These are phyloP conservation scores for Leccinum insolens DNA, from an alignment of 1,284 basidiomycete species.

Conservation along the genomic window DNA sequence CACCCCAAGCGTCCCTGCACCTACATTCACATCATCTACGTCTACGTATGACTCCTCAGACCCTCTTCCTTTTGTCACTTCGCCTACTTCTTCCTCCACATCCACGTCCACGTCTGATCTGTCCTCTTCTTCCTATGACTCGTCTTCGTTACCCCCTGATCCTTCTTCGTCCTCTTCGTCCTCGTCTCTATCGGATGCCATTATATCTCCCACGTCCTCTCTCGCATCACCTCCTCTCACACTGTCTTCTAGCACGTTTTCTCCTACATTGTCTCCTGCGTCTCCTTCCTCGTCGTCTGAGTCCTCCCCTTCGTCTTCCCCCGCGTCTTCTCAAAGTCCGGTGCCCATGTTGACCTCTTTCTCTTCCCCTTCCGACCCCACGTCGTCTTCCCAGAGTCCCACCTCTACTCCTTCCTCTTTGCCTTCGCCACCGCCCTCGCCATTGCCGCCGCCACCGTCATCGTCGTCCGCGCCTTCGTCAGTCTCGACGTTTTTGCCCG, in stretches of 20 bases:
- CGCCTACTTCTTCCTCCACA: neutral
- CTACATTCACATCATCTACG: neutral
- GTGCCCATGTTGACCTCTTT: neutral
- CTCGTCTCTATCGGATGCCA: neutral
- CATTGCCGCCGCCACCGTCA: neutral
- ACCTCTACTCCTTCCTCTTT: neutral
- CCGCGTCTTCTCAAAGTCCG: neutral
- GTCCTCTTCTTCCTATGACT: slow-evolving; percentile 2
- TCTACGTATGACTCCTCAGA: neutral
- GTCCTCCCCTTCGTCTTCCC: neutral
- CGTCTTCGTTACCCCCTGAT: slow-evolving; percentile 3
- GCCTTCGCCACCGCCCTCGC: neutral
- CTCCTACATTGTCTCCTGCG: neutral
- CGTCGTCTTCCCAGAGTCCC: slow-evolving; percentile 1
- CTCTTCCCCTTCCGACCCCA: neutral
- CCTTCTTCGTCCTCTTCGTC: neutral
- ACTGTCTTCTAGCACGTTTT: neutral
- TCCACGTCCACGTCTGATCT: neutral
- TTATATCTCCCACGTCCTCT: neutral
- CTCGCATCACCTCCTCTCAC: neutral
- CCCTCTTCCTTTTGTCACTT: neutral
- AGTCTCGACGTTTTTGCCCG: neutral
- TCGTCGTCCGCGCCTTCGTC: neutral
- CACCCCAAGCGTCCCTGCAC: neutral
- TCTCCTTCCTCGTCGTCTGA: neutral